Conservation (phyloP, 176 grass and related monocot species). For the sorghum (Sorghum bicolor) region DNA sequence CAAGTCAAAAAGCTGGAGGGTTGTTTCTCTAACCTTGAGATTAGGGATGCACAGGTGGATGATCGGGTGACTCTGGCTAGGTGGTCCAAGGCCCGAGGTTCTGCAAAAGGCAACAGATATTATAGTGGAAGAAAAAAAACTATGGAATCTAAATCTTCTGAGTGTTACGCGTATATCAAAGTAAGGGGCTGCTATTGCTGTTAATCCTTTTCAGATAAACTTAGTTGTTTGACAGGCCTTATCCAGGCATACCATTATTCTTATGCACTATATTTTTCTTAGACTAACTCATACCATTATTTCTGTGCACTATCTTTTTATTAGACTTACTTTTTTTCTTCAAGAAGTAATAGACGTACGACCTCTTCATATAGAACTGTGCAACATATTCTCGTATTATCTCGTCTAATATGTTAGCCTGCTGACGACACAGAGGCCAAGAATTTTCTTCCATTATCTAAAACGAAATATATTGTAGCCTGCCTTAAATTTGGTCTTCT, state of each 20-base stretch:
- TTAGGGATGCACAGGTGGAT: slow-evolving; percentile 59
- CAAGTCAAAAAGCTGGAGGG: slow-evolving; percentile 54
- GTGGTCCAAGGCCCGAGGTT: slow-evolving; percentile 62
- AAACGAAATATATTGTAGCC: neutral
- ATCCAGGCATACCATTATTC: slow-evolving; percentile 12
- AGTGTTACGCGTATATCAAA: slow-evolving; percentile 56
- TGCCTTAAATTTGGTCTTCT: neutral
- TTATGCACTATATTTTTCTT: neutral
- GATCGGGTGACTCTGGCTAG: slow-evolving; percentile 66
- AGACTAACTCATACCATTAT: slow-evolving; percentile 10
- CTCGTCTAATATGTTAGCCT: neutral
- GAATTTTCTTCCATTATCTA: neutral
- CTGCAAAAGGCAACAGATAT: slow-evolving; percentile 59
- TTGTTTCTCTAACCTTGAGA: slow-evolving; percentile 69
- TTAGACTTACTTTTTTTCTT: neutral
- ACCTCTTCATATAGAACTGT: slow-evolving; percentile 20
- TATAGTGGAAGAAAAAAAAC: slow-evolving; percentile 67
- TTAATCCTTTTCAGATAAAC: neutral
- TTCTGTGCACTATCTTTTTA: neutral
- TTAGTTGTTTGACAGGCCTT: neutral
- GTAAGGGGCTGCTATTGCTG: slow-evolving; percentile 41
- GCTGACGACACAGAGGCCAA: neutral
- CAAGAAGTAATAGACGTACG: neutral
- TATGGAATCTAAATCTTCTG: slow-evolving; percentile 55
- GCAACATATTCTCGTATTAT: neutral